These are phyloP conservation scores for Sphenostylis stenocarpa DNA, from an alignment of 306 rosid species.

Conservation along the genomic window DNA sequence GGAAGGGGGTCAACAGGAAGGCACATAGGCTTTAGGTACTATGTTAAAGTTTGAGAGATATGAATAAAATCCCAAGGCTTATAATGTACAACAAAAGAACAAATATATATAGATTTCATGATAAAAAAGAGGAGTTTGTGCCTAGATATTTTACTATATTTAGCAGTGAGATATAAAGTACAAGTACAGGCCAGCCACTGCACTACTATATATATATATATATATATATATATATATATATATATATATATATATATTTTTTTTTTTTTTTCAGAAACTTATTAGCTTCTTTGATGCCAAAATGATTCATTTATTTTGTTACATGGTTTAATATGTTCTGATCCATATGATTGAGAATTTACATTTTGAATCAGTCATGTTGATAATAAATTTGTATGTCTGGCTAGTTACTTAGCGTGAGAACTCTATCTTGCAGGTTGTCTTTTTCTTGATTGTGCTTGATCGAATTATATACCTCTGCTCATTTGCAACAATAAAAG, in stretches of 20 bases:
- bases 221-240: no score
- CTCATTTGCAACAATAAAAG: constrained; percentile 79
- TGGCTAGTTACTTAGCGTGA: constrained; percentile 21
- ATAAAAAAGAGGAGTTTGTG: no score
- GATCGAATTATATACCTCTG: constrained; percentile 94
- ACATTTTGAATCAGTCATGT: constrained; percentile 6
- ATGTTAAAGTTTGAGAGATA: no score
- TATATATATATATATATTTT: no score
- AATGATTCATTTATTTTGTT: background rate
- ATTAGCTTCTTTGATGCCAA: background rate
- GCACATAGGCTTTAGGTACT: no score
- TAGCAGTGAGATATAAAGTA: no score
- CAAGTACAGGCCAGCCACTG: background rate
- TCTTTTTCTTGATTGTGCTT: constrained; percentile 91
- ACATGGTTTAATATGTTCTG: constrained; percentile 11
- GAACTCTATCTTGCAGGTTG: constrained; percentile 56
- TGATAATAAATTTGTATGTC: constrained; percentile 17
- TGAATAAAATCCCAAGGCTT: no score
- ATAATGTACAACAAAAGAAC: no score
- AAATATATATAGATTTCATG: no score
- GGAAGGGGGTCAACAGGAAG: no score
- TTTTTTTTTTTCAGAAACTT: constrained; percentile 15
- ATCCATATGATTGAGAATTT: constrained; percentile 6
- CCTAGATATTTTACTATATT: no score
- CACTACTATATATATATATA: no score